phyloP scores from a whole-genome alignment of 768 basidiomycete species.

The Amyloporia xantha region DNA sequence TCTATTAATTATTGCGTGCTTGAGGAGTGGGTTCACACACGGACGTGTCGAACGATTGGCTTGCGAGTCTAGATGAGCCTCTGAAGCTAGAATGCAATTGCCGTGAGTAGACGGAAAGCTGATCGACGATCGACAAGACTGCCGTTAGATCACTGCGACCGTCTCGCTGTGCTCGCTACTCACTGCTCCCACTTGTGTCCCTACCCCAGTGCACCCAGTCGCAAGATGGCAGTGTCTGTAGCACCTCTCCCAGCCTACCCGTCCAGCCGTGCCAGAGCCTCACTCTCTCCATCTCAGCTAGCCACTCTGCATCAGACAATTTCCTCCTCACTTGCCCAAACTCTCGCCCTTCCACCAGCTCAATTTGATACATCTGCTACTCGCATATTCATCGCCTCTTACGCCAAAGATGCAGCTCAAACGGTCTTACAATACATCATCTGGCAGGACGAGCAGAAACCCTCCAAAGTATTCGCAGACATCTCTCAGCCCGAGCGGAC shows the following conservation, averaged over 20 bases:
- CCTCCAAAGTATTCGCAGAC: conserved; percentile 4
- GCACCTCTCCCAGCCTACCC: conserved; percentile 50
- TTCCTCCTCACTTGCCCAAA: conserved; percentile 38
- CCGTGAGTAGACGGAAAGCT: too few relatives aligned
- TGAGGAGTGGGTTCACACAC: too few relatives aligned
- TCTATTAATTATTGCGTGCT: too few relatives aligned
- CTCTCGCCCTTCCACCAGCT: conserved; percentile 40
- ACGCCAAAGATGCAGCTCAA: conserved; percentile 49
- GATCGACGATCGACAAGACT: too few relatives aligned
- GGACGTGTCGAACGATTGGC: too few relatives aligned
- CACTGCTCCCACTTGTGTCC: too few relatives aligned
- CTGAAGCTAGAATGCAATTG: too few relatives aligned
- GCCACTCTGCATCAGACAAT: conserved; percentile 42
- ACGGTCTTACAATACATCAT: conserved; percentile 49
- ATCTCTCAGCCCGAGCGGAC: conserved; percentile 34
- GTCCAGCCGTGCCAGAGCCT: conserved; percentile 39
- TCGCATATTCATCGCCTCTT: conserved; percentile 47
- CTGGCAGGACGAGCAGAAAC: conserved; percentile 35
- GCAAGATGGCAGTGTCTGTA: conserved; percentile 23
- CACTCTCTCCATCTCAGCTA: conserved; percentile 46
- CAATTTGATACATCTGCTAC: conserved; percentile 42
- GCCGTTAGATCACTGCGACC: too few relatives aligned
- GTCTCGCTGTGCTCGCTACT: too few relatives aligned
- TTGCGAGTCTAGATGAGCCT: too few relatives aligned
- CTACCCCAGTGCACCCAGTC: too few relatives aligned